These are phyloP conservation scores for Petrea volubilis DNA, from an alignment of 257 asterid species.

Conservation along the genomic window DNA sequence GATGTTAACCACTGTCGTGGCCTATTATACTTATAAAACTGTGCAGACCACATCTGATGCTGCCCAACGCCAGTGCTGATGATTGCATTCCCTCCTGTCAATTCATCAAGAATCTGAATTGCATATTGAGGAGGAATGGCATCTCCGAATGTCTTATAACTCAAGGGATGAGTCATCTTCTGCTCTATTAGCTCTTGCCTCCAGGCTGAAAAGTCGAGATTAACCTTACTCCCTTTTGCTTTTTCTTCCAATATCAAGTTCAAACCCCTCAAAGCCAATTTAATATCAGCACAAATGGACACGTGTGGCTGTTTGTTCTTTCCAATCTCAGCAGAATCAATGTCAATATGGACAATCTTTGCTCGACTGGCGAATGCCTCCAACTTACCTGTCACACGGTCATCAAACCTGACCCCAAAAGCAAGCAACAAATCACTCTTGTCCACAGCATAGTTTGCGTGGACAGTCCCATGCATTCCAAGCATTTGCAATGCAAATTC, in stretches of 20 bases:
- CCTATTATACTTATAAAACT: conserved; percentile 68
- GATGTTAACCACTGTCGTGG: conserved; percentile 84
- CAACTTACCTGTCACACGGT: conserved; percentile 79
- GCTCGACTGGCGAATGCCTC: conserved; percentile 87
- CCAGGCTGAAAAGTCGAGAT: conserved; percentile 61
- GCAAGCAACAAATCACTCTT: conserved; percentile 81
- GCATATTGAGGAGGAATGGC: conserved; percentile 86
- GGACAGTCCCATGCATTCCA: conserved; percentile 94
- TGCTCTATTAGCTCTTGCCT: conserved; percentile 67
- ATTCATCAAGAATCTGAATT: conserved; percentile 69
- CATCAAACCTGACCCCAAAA: conserved; percentile 86
- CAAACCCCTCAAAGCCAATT: conserved; percentile 55
- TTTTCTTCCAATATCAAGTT: conserved; percentile 50
- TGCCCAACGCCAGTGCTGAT: conserved; percentile 85
- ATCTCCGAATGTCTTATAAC: conserved; percentile 57
- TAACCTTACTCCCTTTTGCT: conserved; percentile 16
- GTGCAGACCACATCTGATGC: conserved; percentile 97
- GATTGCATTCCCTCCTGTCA: conserved; percentile 71
- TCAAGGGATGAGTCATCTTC: conserved; percentile 49
- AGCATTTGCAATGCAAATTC: conserved; percentile 67
- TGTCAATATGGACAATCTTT: conserved; percentile 83
- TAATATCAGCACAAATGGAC: conserved; percentile 69
- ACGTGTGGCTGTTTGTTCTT: conserved; percentile 82
- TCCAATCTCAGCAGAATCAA: conserved; percentile 82
- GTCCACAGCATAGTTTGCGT: conserved; percentile 74